phyloP scores from a whole-genome alignment of 2,329 filamentous ascomycete species.

The Fusarium longipes region DNA sequence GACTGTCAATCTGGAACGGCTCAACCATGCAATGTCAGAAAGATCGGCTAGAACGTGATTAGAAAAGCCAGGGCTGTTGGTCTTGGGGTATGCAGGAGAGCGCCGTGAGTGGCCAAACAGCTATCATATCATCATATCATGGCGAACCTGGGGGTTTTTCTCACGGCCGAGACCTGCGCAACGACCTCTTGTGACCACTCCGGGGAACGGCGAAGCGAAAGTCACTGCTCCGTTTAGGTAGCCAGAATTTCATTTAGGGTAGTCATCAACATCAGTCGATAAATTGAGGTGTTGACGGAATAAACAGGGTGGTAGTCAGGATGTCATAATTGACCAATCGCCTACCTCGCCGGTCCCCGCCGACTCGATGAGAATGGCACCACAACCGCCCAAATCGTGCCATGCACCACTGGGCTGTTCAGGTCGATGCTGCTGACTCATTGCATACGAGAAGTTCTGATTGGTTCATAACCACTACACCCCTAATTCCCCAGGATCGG shows the following conservation, averaged over 20 bases:
- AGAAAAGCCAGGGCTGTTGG: constrained; percentile 18
- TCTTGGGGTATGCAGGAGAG: constrained; percentile 32
- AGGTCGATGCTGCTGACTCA: constrained; percentile 42
- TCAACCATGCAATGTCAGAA: neutral
- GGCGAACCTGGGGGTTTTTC: constrained; percentile 2
- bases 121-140: constrained; percentile 42
- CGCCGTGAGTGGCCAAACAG: constrained; percentile 28
- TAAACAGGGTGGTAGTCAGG: constrained; percentile 40
- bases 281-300: constrained; percentile 39
- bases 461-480: constrained; percentile 31
- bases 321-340: constrained; percentile 39
- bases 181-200: constrained; percentile 9
- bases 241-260: constrained; percentile 19
- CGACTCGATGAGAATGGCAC: constrained; percentile 45
- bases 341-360: constrained; percentile 40
- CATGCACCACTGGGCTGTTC: constrained; percentile 36
- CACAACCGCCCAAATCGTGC: constrained; percentile 44
- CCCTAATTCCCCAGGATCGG: constrained; percentile 30
- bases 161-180: constrained; percentile 21
- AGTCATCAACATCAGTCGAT: constrained; percentile 38
- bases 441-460: neutral
- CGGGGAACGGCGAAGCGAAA: constrained; percentile 9
- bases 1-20: constrained; percentile 30
- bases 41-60: constrained; percentile 22
- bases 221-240: constrained; percentile 22